Evolutionary conservation across 2,329 filamentous ascomycete genomes (phyloP).

Genomic region (Didymella pomorum): DNA sequence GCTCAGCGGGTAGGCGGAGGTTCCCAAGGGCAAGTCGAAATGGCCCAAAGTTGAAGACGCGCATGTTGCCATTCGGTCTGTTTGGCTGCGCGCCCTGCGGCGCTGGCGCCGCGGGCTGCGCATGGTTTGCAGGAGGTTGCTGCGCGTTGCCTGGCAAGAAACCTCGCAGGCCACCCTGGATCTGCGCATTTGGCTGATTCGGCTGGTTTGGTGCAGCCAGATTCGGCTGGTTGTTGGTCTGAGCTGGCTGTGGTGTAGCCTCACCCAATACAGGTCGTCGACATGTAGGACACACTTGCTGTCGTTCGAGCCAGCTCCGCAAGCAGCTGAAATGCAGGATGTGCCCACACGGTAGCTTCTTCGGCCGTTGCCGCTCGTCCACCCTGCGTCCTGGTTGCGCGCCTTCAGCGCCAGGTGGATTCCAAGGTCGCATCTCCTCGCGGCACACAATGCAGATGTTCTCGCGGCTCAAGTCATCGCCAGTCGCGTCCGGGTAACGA

Average conservation of each 20-base stretch:
- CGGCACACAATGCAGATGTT: slow-evolving; percentile 98
- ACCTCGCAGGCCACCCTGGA: slow-evolving; percentile 30
- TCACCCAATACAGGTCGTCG: slow-evolving; percentile 75
- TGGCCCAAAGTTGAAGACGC: slow-evolving; percentile 49
- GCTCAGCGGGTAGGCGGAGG: slow-evolving; percentile 41
- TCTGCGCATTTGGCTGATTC: slow-evolving; percentile 25
- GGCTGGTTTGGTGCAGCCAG: slow-evolving; percentile 33
- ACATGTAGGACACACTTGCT: slow-evolving; percentile 97
- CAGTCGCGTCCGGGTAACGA: slow-evolving; percentile 86
- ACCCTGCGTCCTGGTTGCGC: slow-evolving; percentile 55
- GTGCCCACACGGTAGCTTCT: slow-evolving; percentile 96
- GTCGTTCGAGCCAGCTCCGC: slow-evolving; percentile 95
- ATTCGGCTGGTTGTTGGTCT: slow-evolving; percentile 39
- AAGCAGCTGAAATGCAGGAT: slow-evolving; percentile 94
- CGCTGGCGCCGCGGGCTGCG: slow-evolving; percentile 34
- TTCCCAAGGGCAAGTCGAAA: slow-evolving; percentile 48
- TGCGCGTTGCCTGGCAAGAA: slow-evolving; percentile 32
- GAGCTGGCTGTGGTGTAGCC: slow-evolving; percentile 37
- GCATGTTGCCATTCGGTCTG: slow-evolving; percentile 42
- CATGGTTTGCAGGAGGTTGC: slow-evolving; percentile 31
- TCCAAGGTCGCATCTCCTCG: slow-evolving; percentile 91
- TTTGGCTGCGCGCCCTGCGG: slow-evolving; percentile 31
- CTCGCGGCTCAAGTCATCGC: slow-evolving; percentile 82
- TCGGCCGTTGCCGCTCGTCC: slow-evolving; percentile 85
- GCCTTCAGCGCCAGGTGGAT: slow-evolving; percentile 56